Conservation (phyloP, 2,329 filamentous ascomycete genomes). For the Dactylellina parvicollis region DNA sequence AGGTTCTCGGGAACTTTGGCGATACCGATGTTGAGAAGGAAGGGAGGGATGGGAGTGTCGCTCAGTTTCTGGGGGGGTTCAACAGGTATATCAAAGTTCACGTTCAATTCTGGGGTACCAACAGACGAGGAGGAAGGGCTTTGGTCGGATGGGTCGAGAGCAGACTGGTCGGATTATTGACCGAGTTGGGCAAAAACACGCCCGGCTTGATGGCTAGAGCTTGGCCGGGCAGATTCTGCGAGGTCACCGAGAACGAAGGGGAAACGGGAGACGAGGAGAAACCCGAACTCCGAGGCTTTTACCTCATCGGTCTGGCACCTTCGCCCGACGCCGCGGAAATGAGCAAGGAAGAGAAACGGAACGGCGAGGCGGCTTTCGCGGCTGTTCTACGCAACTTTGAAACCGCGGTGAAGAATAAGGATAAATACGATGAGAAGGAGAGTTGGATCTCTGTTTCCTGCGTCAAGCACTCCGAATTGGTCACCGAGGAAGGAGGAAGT, state of each 20-base stretch:
- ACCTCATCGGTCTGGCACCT: slow-evolving; percentile 68
- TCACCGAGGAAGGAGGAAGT: slow-evolving; percentile 11
- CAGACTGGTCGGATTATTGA: slow-evolving; percentile 66
- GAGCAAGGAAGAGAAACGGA: slow-evolving; percentile 63
- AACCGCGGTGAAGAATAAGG: slow-evolving; percentile 61
- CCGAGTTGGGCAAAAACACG: slow-evolving; percentile 68
- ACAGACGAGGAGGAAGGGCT: slow-evolving; percentile 66
- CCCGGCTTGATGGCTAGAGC: slow-evolving; percentile 68
- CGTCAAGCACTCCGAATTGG: slow-evolving; percentile 48
- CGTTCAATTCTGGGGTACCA: slow-evolving; percentile 73
- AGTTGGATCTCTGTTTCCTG: slow-evolving; percentile 64
- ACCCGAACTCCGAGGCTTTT: slow-evolving; percentile 69
- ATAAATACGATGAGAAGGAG: slow-evolving; percentile 65
- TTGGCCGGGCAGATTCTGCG: slow-evolving; percentile 70
- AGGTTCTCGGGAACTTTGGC: slow-evolving; percentile 60
- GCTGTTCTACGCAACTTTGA: slow-evolving; percentile 66
- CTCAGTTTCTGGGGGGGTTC: slow-evolving; percentile 67
- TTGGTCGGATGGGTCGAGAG: slow-evolving; percentile 74
- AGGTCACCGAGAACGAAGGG: slow-evolving; percentile 60
- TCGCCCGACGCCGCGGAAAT: slow-evolving; percentile 38
- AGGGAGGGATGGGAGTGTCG: too few species aligned
- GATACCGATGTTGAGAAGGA: too few species aligned
- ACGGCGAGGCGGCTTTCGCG: slow-evolving; percentile 64
- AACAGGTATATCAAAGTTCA: slow-evolving; percentile 71
- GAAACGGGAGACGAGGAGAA: slow-evolving; percentile 56